These are phyloP conservation scores for Persicaria maculosa DNA, from an alignment of 148 eudicot genomes.

Conservation along the genomic window DNA sequence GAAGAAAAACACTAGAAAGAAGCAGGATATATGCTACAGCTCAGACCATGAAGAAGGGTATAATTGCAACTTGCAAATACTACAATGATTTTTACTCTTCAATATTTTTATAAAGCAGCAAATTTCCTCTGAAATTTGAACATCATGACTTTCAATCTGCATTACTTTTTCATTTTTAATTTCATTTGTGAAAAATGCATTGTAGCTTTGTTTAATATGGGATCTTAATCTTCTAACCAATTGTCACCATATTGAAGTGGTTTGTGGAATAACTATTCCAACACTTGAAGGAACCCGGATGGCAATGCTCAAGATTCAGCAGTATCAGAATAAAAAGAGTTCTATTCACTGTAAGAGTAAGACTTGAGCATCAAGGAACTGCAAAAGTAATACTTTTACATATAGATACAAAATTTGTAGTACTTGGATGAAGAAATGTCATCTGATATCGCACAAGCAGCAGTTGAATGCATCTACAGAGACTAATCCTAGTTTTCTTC, in stretches of 20 bases:
- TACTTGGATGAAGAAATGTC: neutral
- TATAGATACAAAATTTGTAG: neutral
- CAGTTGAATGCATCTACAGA: neutral
- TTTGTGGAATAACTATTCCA: neutral
- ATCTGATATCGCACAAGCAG: neutral
- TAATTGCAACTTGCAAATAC: neutral
- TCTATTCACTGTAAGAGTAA: neutral
- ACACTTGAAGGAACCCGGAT: neutral
- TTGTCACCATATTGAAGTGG: neutral
- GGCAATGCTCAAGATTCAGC: neutral
- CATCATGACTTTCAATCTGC: neutral
- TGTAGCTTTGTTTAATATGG: neutral
- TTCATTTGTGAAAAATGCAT: neutral
- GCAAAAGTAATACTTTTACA: neutral
- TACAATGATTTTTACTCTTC: neutral
- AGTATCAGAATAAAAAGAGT: neutral
- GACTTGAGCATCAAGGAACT: neutral
- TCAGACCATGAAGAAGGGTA: conserved; percentile 4
- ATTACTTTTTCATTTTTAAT: neutral
- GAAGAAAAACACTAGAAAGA: neutral
- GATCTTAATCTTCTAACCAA: neutral
- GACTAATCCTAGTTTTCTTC: neutral
- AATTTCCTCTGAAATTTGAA: neutral
- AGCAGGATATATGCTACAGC: neutral
- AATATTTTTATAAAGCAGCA: neutral